Conservation (phyloP, 2,329 filamentous ascomycete genomes). For the Chrysosporium queenslandicum region DNA sequence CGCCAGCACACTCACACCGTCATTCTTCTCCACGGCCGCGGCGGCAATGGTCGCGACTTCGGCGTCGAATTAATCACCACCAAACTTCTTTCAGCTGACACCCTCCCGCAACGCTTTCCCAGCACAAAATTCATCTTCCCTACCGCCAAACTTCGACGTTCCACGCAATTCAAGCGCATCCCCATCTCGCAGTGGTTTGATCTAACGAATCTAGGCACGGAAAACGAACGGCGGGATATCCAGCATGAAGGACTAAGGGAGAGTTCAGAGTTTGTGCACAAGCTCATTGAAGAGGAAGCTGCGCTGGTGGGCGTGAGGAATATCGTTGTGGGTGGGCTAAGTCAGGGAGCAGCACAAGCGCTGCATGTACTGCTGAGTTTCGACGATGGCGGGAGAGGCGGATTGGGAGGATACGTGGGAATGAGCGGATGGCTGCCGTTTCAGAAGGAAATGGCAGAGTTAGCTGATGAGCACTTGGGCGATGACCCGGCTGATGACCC, state of each 20-base stretch:
- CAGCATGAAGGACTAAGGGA: constrained; percentile 20
- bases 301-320: constrained; percentile 16
- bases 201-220: constrained; percentile 22
- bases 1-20: constrained; percentile 28
- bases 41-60: constrained; percentile 29
- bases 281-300: constrained; percentile 21
- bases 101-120: constrained; percentile 27
- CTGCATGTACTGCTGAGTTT: constrained; percentile 18
- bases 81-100: constrained; percentile 11
- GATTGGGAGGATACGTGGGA: constrained; percentile 34
- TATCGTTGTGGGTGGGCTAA: constrained; percentile 21
- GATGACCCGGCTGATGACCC: background rate
- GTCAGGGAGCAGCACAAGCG: constrained; percentile 20
- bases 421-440: constrained; percentile 39
- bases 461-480: constrained; percentile 8
- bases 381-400: constrained; percentile 11
- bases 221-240: constrained; percentile 18
- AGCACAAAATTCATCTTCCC: constrained; percentile 33
- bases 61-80: constrained; percentile 26
- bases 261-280: constrained; percentile 17
- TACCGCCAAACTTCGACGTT: constrained; percentile 19
- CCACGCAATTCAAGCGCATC: constrained; percentile 20
- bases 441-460: constrained; percentile 26
- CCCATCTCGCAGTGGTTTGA: constrained; percentile 34
- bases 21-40: constrained; percentile 37